A percentile compares a stretch with the other conserved stretches of the same genome.
Evolutionary conservation across 257 asterid genomes (phyloP).

Genomic region (Solanum paucissectum): DNA sequence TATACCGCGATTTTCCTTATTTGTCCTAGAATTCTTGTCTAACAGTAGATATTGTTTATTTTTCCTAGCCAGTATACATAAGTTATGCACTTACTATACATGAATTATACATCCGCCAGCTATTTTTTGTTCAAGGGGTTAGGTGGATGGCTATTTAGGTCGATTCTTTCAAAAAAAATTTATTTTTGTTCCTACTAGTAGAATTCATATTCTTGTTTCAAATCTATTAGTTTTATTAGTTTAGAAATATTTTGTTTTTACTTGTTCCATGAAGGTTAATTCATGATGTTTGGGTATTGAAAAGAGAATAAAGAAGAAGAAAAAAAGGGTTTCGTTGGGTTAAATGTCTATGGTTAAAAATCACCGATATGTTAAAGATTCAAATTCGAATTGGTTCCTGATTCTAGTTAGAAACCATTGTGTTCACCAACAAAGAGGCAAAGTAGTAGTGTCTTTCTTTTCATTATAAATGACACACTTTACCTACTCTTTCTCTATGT

Average conservation of each 20-base stretch:
- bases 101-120: background rate
- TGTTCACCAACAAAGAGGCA: background rate
- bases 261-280: background rate
- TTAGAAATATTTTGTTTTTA: no score
- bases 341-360: background rate
- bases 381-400: background rate
- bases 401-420: background rate
- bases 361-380: no score
- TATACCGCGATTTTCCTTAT: background rate
- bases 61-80: background rate
- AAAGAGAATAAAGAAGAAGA: background rate
- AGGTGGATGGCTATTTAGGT: background rate
- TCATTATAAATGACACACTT: background rate
- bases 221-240: background rate
- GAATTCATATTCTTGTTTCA: background rate
- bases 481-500: background rate
- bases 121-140: no score
- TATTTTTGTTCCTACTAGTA: background rate
- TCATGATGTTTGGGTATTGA: background rate
- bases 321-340: background rate
- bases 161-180: no score
- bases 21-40: background rate
- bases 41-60: background rate
- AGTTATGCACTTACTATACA: background rate
- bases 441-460: background rate